These are phyloP conservation scores for Kluyveromyces nonfermentans DNA, from an alignment of 805 yeast species.

Conservation along the genomic window DNA sequence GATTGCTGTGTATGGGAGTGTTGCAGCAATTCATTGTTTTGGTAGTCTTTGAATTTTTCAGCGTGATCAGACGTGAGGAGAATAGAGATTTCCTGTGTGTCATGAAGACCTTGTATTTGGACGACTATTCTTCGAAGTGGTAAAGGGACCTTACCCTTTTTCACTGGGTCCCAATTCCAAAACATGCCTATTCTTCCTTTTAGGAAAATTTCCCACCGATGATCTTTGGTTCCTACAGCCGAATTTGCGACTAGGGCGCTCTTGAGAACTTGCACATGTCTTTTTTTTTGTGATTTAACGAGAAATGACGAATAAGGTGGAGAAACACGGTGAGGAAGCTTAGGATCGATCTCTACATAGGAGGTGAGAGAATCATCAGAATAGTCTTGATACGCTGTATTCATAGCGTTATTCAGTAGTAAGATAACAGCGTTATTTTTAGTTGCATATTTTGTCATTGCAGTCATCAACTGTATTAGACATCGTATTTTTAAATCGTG, in stretches of 20 bases:
- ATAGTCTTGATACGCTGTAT: conserved; percentile 20
- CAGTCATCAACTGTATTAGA: conserved; percentile 18
- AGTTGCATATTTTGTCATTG: conserved; percentile 23
- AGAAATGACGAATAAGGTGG: conserved; percentile 3
- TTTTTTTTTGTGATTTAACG: conserved; percentile 7
- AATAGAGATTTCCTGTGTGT: background rate
- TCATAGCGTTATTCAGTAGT: conserved; percentile 25
- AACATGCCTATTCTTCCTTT: conserved; percentile 20
- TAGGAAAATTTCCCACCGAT: conserved; percentile 24
- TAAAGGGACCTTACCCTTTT: background rate
- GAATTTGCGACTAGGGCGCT: conserved; percentile 24
- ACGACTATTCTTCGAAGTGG: background rate
- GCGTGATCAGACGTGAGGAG: background rate
- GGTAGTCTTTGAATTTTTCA: background rate
- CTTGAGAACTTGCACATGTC: conserved; percentile 22
- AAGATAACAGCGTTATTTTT: conserved; percentile 15
- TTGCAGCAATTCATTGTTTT: background rate
- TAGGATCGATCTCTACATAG: conserved; percentile 12
- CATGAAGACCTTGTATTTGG: background rate
- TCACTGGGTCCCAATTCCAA: conserved; percentile 19
- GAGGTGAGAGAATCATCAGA: conserved; percentile 10
- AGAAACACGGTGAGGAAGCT: conserved; percentile 13
- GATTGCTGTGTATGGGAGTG: background rate
- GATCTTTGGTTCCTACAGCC: conserved; percentile 24
- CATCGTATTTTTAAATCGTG: conserved; percentile 24